A percentile compares a stretch with the other conserved stretches of the same genome.
Evolutionary conservation across 2,329 filamentous ascomycete genomes (phyloP).

Genomic region (Alternaria incomplexa): DNA sequence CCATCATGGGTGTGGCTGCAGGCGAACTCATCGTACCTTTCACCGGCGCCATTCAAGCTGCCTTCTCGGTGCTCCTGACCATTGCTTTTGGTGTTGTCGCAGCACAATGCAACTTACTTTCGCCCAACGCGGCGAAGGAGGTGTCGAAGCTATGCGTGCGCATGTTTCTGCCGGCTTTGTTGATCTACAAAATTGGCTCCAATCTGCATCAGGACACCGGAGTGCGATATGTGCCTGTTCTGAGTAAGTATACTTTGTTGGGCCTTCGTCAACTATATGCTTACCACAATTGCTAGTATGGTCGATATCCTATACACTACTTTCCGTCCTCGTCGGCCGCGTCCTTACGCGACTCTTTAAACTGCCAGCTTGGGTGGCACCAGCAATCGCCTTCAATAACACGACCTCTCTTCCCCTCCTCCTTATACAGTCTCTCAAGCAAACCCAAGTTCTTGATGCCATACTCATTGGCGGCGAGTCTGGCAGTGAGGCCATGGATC

Average conservation of each 20-base stretch:
- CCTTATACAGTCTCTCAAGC: conserved; percentile 59
- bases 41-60: conserved; percentile 61
- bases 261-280: neutral
- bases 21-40: conserved; percentile 52
- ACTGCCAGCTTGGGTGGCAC: conserved; percentile 61
- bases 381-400: conserved; percentile 64
- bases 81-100: conserved; percentile 60
- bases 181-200: conserved; percentile 61
- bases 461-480: conserved; percentile 55
- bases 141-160: conserved; percentile 60
- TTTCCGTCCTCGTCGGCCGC: conserved; percentile 57
- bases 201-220: conserved; percentile 57
- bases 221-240: conserved; percentile 56
- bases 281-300: conserved; percentile 50
- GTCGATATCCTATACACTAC: conserved; percentile 57
- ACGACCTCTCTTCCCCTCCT: conserved; percentile 62
- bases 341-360: conserved; percentile 54
- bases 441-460: conserved; percentile 62
- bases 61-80: conserved; percentile 61
- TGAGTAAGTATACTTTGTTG: conserved; percentile 43
- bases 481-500: conserved; percentile 57
- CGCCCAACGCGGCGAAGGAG: conserved; percentile 56
- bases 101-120: conserved; percentile 58
- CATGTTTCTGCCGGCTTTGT: conserved; percentile 60
- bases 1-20: conserved; percentile 27